Evolutionary conservation across 1,284 basidiomycete genomes (phyloP).

Genomic region (Phaffia rhodozyma): DNA sequence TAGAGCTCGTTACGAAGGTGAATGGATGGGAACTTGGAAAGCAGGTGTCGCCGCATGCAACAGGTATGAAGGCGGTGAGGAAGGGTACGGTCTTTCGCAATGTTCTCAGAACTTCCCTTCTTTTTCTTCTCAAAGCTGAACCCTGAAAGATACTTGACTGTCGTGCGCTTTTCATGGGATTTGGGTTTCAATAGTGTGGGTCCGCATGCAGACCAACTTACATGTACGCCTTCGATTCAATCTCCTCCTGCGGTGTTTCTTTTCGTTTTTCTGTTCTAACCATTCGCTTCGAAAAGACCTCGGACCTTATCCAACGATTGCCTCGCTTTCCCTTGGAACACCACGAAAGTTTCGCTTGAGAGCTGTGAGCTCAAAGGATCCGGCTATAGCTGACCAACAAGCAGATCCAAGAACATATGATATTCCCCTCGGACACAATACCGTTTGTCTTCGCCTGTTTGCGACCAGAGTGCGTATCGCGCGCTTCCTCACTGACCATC

Average conservation of each 20-base stretch:
- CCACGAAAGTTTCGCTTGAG: conserved; percentile 62
- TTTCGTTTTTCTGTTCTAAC: neutral
- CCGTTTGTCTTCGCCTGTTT: conserved; percentile 40
- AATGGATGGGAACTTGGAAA: conserved; percentile 48
- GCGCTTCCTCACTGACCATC: neutral
- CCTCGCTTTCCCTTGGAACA: conserved; percentile 78
- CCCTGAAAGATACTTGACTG: conserved; percentile 2
- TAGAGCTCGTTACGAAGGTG: conserved; percentile 44
- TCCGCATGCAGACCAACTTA: conserved; percentile 57
- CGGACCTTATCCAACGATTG: conserved; percentile 85
- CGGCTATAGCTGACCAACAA: conserved; percentile 31
- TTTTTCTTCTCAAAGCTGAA: neutral
- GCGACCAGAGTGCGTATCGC: too few species aligned
- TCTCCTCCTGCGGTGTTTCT: neutral
- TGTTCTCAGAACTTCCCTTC: neutral
- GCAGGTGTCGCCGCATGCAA: conserved; percentile 88
- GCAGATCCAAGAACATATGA: conserved; percentile 57
- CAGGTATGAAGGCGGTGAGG: conserved; percentile 69
- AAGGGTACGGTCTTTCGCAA: conserved; percentile 33
- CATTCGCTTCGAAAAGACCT: conserved; percentile 47
- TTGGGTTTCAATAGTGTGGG: conserved; percentile 47
- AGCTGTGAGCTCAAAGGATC: conserved; percentile 53
- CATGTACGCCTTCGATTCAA: conserved; percentile 27
- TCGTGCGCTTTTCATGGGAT: neutral
- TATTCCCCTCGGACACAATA: conserved; percentile 70